A percentile compares a stretch with the other conserved stretches of the same genome.
phyloP scores from a whole-genome alignment of 192 early-diverging fungal species.

The Linnemannia zychae region DNA sequence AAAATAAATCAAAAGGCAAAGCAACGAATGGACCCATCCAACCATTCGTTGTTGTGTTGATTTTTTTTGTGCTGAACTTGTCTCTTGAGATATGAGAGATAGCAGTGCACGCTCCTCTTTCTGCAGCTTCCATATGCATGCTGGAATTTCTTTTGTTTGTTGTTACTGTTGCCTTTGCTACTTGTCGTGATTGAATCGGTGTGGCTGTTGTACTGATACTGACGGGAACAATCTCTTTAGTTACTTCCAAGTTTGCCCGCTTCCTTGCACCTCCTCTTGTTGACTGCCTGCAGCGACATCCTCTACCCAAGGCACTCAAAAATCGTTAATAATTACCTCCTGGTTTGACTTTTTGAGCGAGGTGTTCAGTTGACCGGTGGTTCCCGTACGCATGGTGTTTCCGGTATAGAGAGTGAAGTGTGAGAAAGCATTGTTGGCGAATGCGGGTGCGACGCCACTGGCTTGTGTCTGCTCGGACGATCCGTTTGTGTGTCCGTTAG shows the following conservation, averaged over 20 bases:
- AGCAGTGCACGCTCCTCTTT: not conserved
- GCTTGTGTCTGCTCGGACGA: not conserved
- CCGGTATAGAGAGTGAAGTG: constrained; percentile 66
- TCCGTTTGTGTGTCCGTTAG: constrained; percentile 24
- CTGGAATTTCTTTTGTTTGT: not conserved
- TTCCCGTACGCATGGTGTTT: constrained; percentile 64
- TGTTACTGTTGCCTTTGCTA: not conserved
- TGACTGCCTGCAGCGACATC: not conserved
- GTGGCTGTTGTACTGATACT: not conserved
- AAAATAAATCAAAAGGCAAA: not conserved
- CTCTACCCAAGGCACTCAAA: not conserved
- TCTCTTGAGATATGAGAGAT: not conserved
- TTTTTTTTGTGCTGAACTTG: not conserved
- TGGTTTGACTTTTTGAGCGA: constrained; percentile 60
- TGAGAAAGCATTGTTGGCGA: constrained; percentile 47
- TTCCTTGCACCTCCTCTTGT: not conserved
- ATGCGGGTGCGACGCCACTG: not conserved
- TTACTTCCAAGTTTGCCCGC: not conserved
- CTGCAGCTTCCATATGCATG: not conserved
- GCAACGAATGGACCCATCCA: not conserved
- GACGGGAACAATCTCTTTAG: not conserved
- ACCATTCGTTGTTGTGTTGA: not conserved
- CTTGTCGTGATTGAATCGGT: not conserved
- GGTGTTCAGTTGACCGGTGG: constrained; percentile 51
- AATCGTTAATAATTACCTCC: constrained; percentile 55